phyloP scores from a whole-genome alignment of 805 yeast species.

The Candida tibetensis region DNA sequence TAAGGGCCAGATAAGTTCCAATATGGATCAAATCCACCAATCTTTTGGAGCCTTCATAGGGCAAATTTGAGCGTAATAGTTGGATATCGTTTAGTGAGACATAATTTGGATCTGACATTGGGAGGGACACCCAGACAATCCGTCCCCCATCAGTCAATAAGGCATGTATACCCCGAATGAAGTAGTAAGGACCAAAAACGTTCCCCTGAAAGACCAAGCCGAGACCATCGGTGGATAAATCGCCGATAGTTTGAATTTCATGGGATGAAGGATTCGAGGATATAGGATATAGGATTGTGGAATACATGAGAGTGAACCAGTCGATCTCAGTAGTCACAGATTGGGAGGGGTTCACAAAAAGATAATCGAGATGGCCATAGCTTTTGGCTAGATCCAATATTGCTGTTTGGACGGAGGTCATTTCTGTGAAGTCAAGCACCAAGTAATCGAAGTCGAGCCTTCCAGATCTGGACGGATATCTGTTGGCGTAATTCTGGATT shows the following conservation, averaged over 20 bases:
- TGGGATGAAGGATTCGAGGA: slow-evolving; percentile 79
- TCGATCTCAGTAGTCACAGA: slow-evolving; percentile 83
- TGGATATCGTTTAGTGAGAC: slow-evolving; percentile 74
- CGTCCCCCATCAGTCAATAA: slow-evolving; percentile 59
- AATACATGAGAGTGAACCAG: slow-evolving; percentile 72
- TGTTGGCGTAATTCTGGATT: slow-evolving; percentile 35
- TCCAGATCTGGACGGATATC: slow-evolving; percentile 40
- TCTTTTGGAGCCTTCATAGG: slow-evolving; percentile 91
- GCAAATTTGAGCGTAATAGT: slow-evolving; percentile 55
- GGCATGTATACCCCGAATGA: slow-evolving; percentile 62
- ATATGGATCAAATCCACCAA: slow-evolving; percentile 78
- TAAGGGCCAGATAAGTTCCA: slow-evolving; percentile 60
- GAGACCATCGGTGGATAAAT: slow-evolving; percentile 69
- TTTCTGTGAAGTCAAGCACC: slow-evolving; percentile 79
- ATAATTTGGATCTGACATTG: slow-evolving; percentile 74
- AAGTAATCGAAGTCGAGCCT: slow-evolving; percentile 81
- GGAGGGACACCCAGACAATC: slow-evolving; percentile 74
- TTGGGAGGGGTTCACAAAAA: slow-evolving; percentile 61
- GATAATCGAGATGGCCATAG: slow-evolving; percentile 66
- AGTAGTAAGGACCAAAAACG: slow-evolving; percentile 89
- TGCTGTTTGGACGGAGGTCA: slow-evolving; percentile 78
- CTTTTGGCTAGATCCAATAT: slow-evolving; percentile 62
- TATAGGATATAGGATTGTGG: slow-evolving; percentile 61
- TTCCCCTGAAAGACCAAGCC: slow-evolving; percentile 92
- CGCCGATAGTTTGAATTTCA: slow-evolving; percentile 77